These are phyloP conservation scores for Pestalotiopsis sp. DNA, from an alignment of 2,329 filamentous ascomycete species.

Conservation along the genomic window DNA sequence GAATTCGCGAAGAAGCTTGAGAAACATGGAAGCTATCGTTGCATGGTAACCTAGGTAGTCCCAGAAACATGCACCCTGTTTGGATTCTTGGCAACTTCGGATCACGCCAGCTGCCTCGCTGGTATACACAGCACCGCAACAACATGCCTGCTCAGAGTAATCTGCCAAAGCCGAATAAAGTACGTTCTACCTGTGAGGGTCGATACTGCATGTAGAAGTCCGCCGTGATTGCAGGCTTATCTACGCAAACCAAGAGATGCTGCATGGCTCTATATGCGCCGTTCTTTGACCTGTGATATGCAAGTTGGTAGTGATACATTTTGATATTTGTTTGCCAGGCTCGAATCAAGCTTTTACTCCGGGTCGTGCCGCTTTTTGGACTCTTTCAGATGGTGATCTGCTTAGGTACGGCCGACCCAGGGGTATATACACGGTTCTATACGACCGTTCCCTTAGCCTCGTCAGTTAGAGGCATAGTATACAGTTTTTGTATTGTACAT, in stretches of 20 bases:
- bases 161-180: not conserved
- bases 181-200: not conserved
- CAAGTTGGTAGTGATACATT: not conserved
- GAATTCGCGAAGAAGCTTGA: too few species aligned
- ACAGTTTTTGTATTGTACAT: slow-evolving; percentile 5
- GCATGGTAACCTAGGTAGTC: too few species aligned
- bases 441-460: not conserved
- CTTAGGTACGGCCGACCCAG: not conserved
- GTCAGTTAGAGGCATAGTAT: not conserved
- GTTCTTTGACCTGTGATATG: not conserved
- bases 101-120: too few species aligned
- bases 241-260: not conserved
- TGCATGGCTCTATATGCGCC: not conserved
- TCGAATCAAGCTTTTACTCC: not conserved
- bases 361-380: not conserved
- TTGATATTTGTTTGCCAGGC: not conserved
- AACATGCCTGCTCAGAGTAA: too few species aligned
- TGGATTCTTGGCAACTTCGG: too few species aligned
- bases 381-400: not conserved
- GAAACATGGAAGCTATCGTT: too few species aligned
- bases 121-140: too few species aligned
- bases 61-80: too few species aligned
- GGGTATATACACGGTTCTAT: not conserved
- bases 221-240: not conserved
- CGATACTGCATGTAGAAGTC: not conserved